Evolutionary conservation across 257 asterid species (phyloP).

Genomic region (Jasminum sambac): DNA sequence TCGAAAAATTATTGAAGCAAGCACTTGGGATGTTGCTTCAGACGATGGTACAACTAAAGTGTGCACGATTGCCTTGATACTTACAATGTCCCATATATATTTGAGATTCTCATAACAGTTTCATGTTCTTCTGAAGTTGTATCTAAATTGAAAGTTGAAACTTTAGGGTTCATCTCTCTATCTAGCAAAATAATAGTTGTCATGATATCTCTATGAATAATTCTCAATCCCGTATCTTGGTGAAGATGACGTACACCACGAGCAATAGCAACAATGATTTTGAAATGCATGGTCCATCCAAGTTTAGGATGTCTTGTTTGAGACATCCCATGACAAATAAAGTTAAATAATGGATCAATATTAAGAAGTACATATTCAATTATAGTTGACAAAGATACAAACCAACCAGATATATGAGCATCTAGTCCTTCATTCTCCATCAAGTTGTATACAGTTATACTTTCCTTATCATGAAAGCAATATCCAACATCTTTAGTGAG

Average conservation of each 20-base stretch:
- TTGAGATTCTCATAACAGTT: not conserved
- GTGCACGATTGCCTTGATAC: not conserved
- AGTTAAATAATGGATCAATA: too few species aligned
- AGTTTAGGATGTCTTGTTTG: not conserved
- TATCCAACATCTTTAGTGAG: slow-evolving; percentile 24
- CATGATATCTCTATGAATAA: not conserved
- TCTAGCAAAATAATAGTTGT: not conserved
- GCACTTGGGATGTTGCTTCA: not conserved
- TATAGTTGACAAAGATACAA: too few species aligned
- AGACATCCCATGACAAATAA: too few species aligned
- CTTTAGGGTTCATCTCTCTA: not conserved
- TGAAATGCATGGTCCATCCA: not conserved
- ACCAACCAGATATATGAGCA: too few species aligned
- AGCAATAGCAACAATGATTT: not conserved
- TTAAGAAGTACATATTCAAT: too few species aligned
- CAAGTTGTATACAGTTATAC: too few species aligned
- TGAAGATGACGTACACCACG: not conserved
- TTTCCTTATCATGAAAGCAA: not conserved
- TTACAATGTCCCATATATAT: not conserved
- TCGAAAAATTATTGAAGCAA: too few species aligned
- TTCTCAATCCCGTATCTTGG: too few species aligned
- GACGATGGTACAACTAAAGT: not conserved
- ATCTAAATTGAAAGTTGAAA: not conserved
- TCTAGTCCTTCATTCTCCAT: too few species aligned
- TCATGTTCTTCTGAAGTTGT: not conserved